Conservation (phyloP, 1,284 basidiomycete species). For the Coniferiporia weirii region DNA sequence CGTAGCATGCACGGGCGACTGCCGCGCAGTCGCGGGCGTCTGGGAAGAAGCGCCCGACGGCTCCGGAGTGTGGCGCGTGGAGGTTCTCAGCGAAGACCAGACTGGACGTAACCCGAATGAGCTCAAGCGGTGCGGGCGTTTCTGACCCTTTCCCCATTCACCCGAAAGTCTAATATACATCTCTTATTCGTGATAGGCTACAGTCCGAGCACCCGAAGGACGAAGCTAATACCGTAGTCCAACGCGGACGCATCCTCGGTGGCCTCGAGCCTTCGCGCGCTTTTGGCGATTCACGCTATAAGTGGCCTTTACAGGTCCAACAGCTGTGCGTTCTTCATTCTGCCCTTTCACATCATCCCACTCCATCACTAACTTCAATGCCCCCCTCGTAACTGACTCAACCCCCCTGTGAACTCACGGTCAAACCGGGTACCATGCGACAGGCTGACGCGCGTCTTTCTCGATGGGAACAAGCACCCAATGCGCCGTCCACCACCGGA, state of each 20-base stretch:
- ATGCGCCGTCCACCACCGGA: constrained; percentile 55
- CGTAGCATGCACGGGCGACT: constrained; percentile 91
- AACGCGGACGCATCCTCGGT: constrained; percentile 84
- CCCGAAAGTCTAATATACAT: background rate
- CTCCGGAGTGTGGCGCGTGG: constrained; percentile 71
- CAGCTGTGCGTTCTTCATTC: constrained; percentile 43
- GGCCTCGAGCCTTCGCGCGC: constrained; percentile 93
- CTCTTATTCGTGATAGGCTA: constrained; percentile 50
- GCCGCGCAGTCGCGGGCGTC: constrained; percentile 91
- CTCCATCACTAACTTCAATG: background rate
- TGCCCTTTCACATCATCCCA: constrained; percentile 3
- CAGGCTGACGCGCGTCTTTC: constrained; percentile 65
- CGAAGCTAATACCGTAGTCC: constrained; percentile 80
- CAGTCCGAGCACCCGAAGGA: constrained; percentile 83
- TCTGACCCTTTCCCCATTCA: constrained; percentile 1
- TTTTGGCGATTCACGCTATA: constrained; percentile 94
- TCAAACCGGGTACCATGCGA: background rate
- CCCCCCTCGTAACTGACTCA: background rate
- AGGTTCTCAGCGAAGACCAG: constrained; percentile 92
- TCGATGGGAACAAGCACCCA: constrained; percentile 54
- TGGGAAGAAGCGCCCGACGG: constrained; percentile 65
- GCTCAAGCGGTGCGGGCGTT: constrained; percentile 48
- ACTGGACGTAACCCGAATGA: constrained; percentile 90
- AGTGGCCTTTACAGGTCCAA: constrained; percentile 74
- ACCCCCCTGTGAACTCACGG: background rate